phyloP scores from a whole-genome alignment of 192 early-diverging fungal genomes.

The Dissophora ornata region DNA sequence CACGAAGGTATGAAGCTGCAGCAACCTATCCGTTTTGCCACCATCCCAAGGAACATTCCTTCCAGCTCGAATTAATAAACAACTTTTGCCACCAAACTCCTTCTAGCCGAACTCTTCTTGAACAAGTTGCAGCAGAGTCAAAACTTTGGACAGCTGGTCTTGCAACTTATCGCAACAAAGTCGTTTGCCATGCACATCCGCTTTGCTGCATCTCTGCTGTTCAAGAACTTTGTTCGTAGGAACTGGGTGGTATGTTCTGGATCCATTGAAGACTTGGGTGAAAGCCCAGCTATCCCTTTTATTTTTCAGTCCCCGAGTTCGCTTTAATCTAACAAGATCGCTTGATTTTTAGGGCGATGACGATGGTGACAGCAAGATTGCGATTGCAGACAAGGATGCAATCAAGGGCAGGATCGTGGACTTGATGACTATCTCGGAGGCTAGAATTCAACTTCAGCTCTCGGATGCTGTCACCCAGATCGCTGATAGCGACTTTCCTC shows the following conservation, averaged over 20 bases:
- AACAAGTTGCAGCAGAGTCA: conserved; percentile 29
- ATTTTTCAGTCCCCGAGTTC: no score
- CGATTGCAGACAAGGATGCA: conserved; percentile 68
- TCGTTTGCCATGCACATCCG: conserved; percentile 70
- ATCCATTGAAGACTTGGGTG: background rate
- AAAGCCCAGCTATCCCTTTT: background rate
- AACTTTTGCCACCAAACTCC: background rate
- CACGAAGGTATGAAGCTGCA: conserved; percentile 67
- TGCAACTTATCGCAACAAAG: conserved; percentile 79
- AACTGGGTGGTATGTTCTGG: conserved; percentile 71
- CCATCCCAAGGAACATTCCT: no score
- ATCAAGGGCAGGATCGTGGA: conserved; percentile 89
- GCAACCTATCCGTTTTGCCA: no score
- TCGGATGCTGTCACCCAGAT: conserved; percentile 95
- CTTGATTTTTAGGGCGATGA: conserved; percentile 57
- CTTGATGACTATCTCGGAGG: conserved; percentile 86
- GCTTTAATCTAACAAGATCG: no score
- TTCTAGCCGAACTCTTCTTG: conserved; percentile 22
- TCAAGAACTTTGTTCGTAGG: conserved; percentile 97
- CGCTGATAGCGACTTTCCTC: conserved; percentile 93
- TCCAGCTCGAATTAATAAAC: no score
- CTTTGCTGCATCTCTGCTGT: conserved; percentile 87
- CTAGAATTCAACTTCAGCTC: conserved; percentile 86
- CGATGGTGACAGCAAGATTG: conserved; percentile 61
- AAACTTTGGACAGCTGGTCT: conserved; percentile 58